phyloP scores from a whole-genome alignment of 106 monocot species.

The Allium sativum region DNA sequence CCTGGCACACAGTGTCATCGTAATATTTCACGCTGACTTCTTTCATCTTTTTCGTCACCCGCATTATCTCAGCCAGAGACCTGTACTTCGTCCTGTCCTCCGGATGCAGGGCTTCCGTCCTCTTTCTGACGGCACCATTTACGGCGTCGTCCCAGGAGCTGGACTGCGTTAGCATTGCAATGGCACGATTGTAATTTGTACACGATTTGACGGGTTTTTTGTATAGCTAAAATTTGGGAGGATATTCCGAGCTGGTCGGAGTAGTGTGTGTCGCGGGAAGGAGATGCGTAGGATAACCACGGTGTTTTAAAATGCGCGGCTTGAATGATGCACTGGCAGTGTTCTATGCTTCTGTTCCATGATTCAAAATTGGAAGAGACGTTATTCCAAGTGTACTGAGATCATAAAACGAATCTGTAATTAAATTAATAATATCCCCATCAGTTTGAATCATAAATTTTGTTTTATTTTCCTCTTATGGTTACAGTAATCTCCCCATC shows the following conservation, averaged over 20 bases:
- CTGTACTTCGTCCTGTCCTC: conserved; percentile 28
- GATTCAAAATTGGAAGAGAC: too few relatives aligned
- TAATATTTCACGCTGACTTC: conserved; percentile 28
- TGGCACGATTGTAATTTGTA: conserved; percentile 7
- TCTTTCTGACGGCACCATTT: conserved; percentile 31
- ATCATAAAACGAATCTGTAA: too few relatives aligned
- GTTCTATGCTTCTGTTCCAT: too few relatives aligned
- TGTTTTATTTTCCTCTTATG: too few relatives aligned
- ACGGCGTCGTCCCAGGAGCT: conserved; percentile 2
- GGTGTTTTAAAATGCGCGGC: conserved; percentile 4
- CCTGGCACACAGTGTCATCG: conserved; percentile 50
- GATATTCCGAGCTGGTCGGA: neutral
- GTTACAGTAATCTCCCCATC: too few relatives aligned
- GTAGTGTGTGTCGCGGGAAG: conserved; percentile 5
- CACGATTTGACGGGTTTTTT: neutral
- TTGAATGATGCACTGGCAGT: neutral
- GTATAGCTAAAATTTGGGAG: neutral
- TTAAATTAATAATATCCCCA: too few relatives aligned
- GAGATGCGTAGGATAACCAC: neutral
- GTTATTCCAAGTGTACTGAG: too few relatives aligned
- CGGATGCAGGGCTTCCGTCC: conserved; percentile 48
- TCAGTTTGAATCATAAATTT: too few relatives aligned
- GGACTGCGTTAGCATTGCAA: conserved; percentile 3
- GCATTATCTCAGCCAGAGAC: conserved; percentile 64
- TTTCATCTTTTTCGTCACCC: conserved; percentile 17